phyloP scores from a whole-genome alignment of 2,329 filamentous ascomycete species.

The Thielaviopsis punctulata region DNA sequence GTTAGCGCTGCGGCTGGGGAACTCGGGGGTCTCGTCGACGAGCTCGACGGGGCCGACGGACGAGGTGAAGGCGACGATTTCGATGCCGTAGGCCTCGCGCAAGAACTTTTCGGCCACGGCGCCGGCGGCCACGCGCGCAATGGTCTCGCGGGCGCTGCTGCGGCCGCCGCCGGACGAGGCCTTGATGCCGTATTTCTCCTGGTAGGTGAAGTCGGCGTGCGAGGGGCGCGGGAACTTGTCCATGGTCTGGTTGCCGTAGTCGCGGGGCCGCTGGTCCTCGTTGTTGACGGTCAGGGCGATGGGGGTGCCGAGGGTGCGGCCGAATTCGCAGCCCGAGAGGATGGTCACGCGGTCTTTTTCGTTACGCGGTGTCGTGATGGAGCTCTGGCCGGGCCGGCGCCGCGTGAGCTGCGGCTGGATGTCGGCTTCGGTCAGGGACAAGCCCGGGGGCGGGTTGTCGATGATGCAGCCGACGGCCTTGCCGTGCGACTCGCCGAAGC shows the following conservation, averaged over 20 bases:
- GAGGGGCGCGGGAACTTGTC: slow-evolving; percentile 78
- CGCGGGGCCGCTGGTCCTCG: slow-evolving; percentile 80
- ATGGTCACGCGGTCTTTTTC: slow-evolving; percentile 87
- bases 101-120: slow-evolving; percentile 92
- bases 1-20: slow-evolving; percentile 54
- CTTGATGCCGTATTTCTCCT: slow-evolving; percentile 93
- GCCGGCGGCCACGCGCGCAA: slow-evolving; percentile 78
- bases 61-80: slow-evolving; percentile 81
- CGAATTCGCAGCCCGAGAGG: slow-evolving; percentile 81
- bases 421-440: slow-evolving; percentile 67
- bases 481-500: slow-evolving; percentile 58
- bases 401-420: slow-evolving; percentile 93
- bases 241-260: slow-evolving; percentile 83
- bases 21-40: slow-evolving; percentile 51
- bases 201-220: slow-evolving; percentile 93
- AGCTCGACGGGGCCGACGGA: slow-evolving; percentile 67
- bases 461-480: slow-evolving; percentile 87
- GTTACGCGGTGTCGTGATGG: slow-evolving; percentile 79
- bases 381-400: slow-evolving; percentile 72
- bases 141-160: slow-evolving; percentile 86
- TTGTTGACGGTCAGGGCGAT: slow-evolving; percentile 79
- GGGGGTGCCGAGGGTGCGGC: slow-evolving; percentile 76
- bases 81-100: slow-evolving; percentile 58
- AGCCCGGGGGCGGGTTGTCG: slow-evolving; percentile 77
- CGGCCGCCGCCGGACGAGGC: slow-evolving; percentile 79